Base-by-base conservation (phyloP, 1,139 yeast species). In the Hanseniaspora sp. region DNA sequence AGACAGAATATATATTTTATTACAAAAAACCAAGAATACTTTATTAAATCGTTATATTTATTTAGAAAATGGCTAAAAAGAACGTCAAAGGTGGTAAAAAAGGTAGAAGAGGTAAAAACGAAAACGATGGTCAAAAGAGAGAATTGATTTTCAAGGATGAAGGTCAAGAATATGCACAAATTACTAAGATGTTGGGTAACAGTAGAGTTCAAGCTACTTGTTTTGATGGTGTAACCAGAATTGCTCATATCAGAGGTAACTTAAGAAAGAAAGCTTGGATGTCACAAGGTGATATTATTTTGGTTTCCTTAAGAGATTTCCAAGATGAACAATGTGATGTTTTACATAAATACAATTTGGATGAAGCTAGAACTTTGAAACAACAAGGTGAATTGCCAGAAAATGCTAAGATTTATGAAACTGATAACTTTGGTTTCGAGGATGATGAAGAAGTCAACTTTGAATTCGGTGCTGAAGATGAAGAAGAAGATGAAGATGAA, bases 221-320 rank as follows among this genome's bases (percentile, higher is more conserved):
- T 73, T 94, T 92, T 67, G 98, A 94, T 68, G 96, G 95, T 60
- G 75, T 77, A 62, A 87, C 83, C 69, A 83, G 99, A 75, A 79
- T 87, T 80, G 97, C 95, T 18, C 98, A 92, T 69, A 94, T 94
- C 67, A 86, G 99, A 77, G 99, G 99, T 63, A 94, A 94, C 71
- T 80, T 94, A 75, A 86, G 99, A 79, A 94, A 94, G 83, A 92
- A 92, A 80, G 97, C 90, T 59, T 94, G 99, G 99, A 90, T 94
- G 87, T 86, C 87, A 47, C 97, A 88, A 72, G 98, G 98, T 73
- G 99, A 94, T 69, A 94, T 94, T 64, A 88, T 94, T 62, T 76
- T 94, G 67, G 92, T 92, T 49, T 88, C 96, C 7, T 79, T 94
- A 66, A 87, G 99, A 78, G 99, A 94, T 67, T 94, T 92, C 81